A percentile compares a stretch with the other conserved stretches of the same genome.
These are phyloP conservation scores for Globisporangium nagaii DNA, from an alignment of 352 stramenopile species.

Conservation along the genomic window DNA sequence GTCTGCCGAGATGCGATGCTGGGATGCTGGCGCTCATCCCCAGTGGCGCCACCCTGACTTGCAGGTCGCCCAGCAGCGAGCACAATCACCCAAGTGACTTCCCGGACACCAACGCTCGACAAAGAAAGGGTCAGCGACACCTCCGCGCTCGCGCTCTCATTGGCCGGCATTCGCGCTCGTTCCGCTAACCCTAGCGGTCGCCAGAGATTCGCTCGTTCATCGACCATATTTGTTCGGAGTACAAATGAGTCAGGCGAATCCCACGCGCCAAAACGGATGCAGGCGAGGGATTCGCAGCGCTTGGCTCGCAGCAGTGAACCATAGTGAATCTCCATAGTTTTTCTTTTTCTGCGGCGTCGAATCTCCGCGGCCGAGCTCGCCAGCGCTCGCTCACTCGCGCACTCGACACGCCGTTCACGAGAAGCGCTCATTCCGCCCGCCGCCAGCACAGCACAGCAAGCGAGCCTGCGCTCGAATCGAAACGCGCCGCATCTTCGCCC, in stretches of 20 bases:
- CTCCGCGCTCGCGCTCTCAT: not conserved
- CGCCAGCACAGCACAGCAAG: not conserved
- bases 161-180: not conserved
- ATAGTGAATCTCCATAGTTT: conserved; percentile 41
- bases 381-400: conserved; percentile 8
- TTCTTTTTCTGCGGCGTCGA: conserved; percentile 47
- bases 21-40: no score
- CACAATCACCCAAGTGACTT: no score
- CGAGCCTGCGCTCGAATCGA: no score
- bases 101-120: no score
- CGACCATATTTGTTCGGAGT: not conserved
- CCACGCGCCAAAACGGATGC: not conserved
- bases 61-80: no score
- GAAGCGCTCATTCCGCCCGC: not conserved
- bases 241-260: conserved; percentile 6
- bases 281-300: not conserved
- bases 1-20: not conserved
- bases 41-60: no score
- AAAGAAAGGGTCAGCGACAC: no score
- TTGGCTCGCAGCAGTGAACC: not conserved
- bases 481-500: conserved; percentile 6
- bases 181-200: not conserved
- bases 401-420: not conserved
- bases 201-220: not conserved
- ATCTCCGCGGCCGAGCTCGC: conserved; percentile 13